Conservation (phyloP, 2,329 filamentous ascomycete genomes). For the Aschersonia sp. region DNA sequence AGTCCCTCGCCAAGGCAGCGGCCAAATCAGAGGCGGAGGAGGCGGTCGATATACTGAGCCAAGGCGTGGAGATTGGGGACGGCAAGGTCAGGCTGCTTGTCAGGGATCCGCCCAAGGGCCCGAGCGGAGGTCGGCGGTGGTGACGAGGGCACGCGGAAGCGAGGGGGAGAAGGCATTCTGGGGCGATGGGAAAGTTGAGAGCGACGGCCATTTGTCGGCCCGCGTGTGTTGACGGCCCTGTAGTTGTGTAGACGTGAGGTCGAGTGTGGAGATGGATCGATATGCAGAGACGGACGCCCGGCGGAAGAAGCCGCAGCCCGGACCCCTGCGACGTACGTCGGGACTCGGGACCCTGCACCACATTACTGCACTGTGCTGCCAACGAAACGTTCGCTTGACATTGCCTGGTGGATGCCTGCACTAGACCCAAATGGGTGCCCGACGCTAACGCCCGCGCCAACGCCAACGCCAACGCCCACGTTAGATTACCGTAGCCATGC, state of each 20-base stretch:
- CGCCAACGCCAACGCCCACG: no score
- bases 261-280: constrained; percentile 11
- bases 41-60: constrained; percentile 43
- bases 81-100: constrained; percentile 53
- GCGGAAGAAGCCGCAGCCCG: background rate
- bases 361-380: no score
- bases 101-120: constrained; percentile 42
- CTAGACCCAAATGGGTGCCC: no score
- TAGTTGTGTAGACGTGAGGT: no score
- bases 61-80: constrained; percentile 27
- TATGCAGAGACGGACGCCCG: background rate
- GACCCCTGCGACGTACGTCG: background rate
- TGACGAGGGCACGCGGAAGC: background rate
- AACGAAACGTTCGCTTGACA: no score
- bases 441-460: no score
- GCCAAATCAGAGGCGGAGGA: constrained; percentile 19
- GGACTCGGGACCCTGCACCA: background rate
- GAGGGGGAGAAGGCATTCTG: constrained; percentile 6
- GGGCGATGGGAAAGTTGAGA: no score
- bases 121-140: constrained; percentile 31
- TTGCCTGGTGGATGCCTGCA: no score
- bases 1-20: constrained; percentile 36
- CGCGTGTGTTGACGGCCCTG: no score
- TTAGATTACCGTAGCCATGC: no score
- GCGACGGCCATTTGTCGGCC: no score